Percentiles rank a stretch among this genome's conserved stretches.
phyloP scores from a whole-genome alignment of 345 rosid species.

The Gossypium bickii region DNA sequence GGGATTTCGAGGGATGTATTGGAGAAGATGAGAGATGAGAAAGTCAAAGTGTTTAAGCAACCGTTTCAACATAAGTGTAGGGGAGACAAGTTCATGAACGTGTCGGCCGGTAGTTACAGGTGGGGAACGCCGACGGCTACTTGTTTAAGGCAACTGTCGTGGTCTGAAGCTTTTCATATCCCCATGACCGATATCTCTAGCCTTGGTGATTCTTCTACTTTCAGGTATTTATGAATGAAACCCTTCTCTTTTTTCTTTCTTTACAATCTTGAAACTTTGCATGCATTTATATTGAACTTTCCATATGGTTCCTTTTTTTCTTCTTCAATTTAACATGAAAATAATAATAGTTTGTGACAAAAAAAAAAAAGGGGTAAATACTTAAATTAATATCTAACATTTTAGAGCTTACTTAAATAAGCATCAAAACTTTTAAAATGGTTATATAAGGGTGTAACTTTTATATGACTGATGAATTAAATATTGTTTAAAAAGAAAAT shows the following conservation, averaged over 20 bases:
- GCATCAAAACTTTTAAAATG: no score
- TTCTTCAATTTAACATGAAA: no score
- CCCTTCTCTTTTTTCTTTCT: neutral
- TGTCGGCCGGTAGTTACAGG: constrained; percentile 77
- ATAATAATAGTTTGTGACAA: no score
- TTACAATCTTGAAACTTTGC: neutral
- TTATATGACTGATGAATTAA: no score
- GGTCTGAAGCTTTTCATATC: constrained; percentile 97
- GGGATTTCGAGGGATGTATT: constrained; percentile 69
- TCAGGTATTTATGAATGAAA: constrained; percentile 5
- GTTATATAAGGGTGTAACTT: no score
- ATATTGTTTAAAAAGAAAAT: no score
- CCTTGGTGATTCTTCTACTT: neutral
- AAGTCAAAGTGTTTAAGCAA: constrained; percentile 61
- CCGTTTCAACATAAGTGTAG: constrained; percentile 60
- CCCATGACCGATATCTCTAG: constrained; percentile 63
- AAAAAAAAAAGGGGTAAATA: no score
- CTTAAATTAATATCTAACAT: no score
- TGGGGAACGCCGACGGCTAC: constrained; percentile 98
- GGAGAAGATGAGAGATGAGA: constrained; percentile 67
- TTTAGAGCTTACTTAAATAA: no score
- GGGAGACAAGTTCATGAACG: constrained; percentile 40
- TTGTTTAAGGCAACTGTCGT: constrained; percentile 57
- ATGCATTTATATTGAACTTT: neutral
- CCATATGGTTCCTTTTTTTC: constrained; percentile 4